Conservation (phyloP, 129 eudicot genomes). For the Heracleum sosnowskyi region DNA sequence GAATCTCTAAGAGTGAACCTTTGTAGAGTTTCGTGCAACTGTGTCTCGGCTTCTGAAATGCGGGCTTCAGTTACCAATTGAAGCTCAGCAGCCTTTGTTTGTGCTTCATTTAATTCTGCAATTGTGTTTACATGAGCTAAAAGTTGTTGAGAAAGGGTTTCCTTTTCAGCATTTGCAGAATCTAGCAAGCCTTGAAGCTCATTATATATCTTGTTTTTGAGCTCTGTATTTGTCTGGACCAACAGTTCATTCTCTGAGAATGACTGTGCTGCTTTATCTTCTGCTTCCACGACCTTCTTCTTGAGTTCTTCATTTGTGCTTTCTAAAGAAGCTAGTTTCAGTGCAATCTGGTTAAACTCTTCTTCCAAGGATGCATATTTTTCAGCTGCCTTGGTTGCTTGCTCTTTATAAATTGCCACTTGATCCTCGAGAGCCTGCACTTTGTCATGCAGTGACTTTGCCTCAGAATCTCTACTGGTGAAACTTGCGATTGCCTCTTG, state of each 20-base stretch:
- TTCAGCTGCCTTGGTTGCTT: slow-evolving; percentile 51
- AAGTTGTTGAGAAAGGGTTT: slow-evolving; percentile 41
- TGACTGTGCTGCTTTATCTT: slow-evolving; percentile 45
- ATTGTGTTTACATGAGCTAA: slow-evolving; percentile 58
- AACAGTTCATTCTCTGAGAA: slow-evolving; percentile 56
- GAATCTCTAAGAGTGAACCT: slow-evolving; percentile 33
- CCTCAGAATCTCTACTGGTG: slow-evolving; percentile 59
- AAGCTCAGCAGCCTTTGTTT: slow-evolving; percentile 50
- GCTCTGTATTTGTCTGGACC: slow-evolving; percentile 53
- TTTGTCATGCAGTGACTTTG: slow-evolving; percentile 50
- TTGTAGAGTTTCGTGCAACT: slow-evolving; percentile 36
- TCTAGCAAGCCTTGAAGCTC: slow-evolving; percentile 59
- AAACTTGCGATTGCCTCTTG: slow-evolving; percentile 56
- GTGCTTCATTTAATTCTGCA: slow-evolving; percentile 54
- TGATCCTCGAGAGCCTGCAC: slow-evolving; percentile 45
- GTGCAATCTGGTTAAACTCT: slow-evolving; percentile 51
- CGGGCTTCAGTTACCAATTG: slow-evolving; percentile 42
- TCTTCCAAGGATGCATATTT: slow-evolving; percentile 39
- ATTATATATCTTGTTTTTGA: slow-evolving; percentile 45
- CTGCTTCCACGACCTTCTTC: slow-evolving; percentile 46
- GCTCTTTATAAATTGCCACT: slow-evolving; percentile 41
- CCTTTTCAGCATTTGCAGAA: slow-evolving; percentile 45
- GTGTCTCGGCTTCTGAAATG: slow-evolving; percentile 28
- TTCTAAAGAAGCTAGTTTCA: slow-evolving; percentile 55
- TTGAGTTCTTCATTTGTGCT: slow-evolving; percentile 53